Base-by-base conservation (phyloP, 805 yeast species). In the Candida ficus region DNA sequence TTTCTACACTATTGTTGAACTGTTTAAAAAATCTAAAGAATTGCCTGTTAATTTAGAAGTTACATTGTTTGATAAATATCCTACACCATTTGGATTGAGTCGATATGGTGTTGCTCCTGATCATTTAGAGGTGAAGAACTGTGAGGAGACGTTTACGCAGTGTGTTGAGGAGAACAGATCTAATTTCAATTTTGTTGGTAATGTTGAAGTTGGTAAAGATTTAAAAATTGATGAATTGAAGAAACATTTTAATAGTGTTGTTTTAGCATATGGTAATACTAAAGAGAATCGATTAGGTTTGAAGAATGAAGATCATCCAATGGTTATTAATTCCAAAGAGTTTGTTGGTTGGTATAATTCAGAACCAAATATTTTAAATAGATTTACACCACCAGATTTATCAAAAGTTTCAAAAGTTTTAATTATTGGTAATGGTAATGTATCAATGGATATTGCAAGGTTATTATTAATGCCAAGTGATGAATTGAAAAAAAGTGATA, bases 101-200 rank as follows among this genome's bases (percentile, higher is more conserved):
- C 64, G 99, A 27, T 90, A 76, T 57, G 99, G 99, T 2, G 98
- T 93, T n/a, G 97, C 99, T 0, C 99, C 99, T 3, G 99, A 93
- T 62, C 97, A 93, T 62, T 96, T 96, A 0, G 98, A 93, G 54
- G 98, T 93, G 25, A 91, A 90, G 59, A 80, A 80, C 44, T 84
- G 93, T 52, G 73, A 69, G 38, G 68, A 83, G 16, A 80, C 89
- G 38, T 83, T 93, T 56, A 73, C 71, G 9, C 79, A 66, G 5
- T 16, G 26, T 4, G 39, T 43, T 18, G 21, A 41, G 17, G 21
- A 21, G 13, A 40, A 49, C 19, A 50, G 56, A 11, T 58, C 62
- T 11, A 51, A 60, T 2, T 78, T 80, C 54, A 58, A 66, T 29
- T 89, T 83, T 53, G 68, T 73, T 39, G 97, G 97, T 2, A 87